phyloP scores from a whole-genome alignment of 1,284 basidiomycete genomes.

The Athelia sp. region DNA sequence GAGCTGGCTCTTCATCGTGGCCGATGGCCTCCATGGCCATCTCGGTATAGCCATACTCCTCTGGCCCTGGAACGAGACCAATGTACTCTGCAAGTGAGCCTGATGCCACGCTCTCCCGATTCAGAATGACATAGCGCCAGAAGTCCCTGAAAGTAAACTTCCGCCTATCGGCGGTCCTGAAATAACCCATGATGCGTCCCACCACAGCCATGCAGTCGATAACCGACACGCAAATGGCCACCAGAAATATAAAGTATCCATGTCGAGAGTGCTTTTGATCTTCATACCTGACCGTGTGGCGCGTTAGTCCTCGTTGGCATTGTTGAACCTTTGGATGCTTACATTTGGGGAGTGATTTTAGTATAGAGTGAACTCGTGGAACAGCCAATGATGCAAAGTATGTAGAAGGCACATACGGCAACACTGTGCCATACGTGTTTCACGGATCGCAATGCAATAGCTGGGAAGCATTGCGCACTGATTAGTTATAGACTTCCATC shows the following conservation, averaged over 20 bases:
- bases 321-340: slow-evolving; percentile 23
- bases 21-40: slow-evolving; percentile 24
- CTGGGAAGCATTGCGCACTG: slow-evolving; percentile 29
- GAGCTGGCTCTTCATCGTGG: slow-evolving; percentile 12
- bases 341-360: slow-evolving; percentile 78
- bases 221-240: slow-evolving; percentile 51
- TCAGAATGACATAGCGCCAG: slow-evolving; percentile 53
- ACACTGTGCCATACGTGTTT: slow-evolving; percentile 59
- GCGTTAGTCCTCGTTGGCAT: slow-evolving; percentile 13
- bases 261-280: slow-evolving; percentile 57
- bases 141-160: slow-evolving; percentile 33
- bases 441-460: slow-evolving; percentile 68
- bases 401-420: slow-evolving; percentile 55
- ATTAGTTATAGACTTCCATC: too few species aligned
- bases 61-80: slow-evolving; percentile 45
- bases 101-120: slow-evolving; percentile 19
- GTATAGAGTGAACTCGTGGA: slow-evolving; percentile 60
- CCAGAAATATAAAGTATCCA: slow-evolving; percentile 56
- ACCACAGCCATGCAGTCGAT: slow-evolving; percentile 50
- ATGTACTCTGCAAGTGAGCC: slow-evolving; percentile 40
- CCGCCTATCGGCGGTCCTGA: slow-evolving; percentile 31
- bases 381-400: slow-evolving; percentile 50
- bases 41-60: slow-evolving; percentile 36
- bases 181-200: slow-evolving; percentile 43
- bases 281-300: slow-evolving; percentile 51